Evolutionary conservation across 2,329 filamentous ascomycete species (phyloP).

Genomic region (Capronia coronata): DNA sequence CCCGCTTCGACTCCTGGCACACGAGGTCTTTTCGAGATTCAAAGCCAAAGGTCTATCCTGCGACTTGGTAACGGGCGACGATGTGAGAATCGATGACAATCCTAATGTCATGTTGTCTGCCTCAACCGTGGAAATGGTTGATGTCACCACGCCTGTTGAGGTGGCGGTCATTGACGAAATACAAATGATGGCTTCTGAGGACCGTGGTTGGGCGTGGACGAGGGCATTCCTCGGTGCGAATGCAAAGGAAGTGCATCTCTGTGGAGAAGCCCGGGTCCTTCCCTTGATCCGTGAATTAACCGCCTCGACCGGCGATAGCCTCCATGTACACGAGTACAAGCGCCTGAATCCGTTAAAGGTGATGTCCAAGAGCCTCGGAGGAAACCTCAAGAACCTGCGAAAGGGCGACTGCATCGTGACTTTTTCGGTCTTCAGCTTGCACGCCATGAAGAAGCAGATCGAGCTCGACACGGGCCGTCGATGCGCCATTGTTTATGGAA

Average conservation of each 20-base stretch:
- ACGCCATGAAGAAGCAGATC: slow-evolving; percentile 69
- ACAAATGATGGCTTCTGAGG: slow-evolving; percentile 79
- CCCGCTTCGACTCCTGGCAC: slow-evolving; percentile 77
- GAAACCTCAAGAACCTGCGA: slow-evolving; percentile 59
- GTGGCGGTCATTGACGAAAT: slow-evolving; percentile 98
- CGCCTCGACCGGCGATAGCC: slow-evolving; percentile 70
- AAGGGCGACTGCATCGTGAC: slow-evolving; percentile 89
- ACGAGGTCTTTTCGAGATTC: slow-evolving; percentile 90
- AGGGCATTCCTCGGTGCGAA: slow-evolving; percentile 79
- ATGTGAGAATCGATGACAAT: slow-evolving; percentile 63
- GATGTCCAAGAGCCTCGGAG: slow-evolving; percentile 56
- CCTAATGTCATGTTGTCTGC: slow-evolving; percentile 54
- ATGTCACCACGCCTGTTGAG: slow-evolving; percentile 56
- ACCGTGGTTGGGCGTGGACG: slow-evolving; percentile 92
- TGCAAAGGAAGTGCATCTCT: slow-evolving; percentile 85
- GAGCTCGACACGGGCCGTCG: slow-evolving; percentile 68
- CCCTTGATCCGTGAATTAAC: slow-evolving; percentile 72
- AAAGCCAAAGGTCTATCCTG: slow-evolving; percentile 69
- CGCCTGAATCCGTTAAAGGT: slow-evolving; percentile 72
- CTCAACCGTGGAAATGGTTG: slow-evolving; percentile 91
- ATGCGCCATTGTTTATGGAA: slow-evolving; percentile 89
- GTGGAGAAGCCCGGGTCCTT: slow-evolving; percentile 79
- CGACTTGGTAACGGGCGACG: slow-evolving; percentile 83
- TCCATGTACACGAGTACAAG: slow-evolving; percentile 74
- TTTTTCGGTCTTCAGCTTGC: slow-evolving; percentile 77